These are phyloP conservation scores for Penstemon barbatus DNA, from an alignment of 257 asterid genomes.

Conservation along the genomic window DNA sequence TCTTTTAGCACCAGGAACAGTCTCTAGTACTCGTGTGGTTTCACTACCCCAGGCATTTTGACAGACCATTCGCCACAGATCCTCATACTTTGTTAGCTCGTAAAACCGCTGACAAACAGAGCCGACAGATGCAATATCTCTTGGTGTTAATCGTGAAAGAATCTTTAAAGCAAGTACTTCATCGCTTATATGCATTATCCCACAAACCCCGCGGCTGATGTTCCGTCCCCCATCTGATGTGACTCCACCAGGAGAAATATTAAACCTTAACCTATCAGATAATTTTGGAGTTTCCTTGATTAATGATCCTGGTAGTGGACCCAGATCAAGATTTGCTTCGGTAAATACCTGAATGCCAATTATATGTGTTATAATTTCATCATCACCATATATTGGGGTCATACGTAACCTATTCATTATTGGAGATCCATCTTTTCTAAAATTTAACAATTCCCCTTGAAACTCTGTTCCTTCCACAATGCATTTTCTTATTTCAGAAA, in stretches of 20 bases:
- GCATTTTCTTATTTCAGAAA: constrained; percentile 52
- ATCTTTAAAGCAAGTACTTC: constrained; percentile 73
- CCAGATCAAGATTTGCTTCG: constrained; percentile 74
- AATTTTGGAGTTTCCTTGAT: constrained; percentile 58
- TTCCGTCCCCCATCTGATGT: constrained; percentile 46
- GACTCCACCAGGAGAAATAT: constrained; percentile 41
- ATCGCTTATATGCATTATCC: constrained; percentile 68
- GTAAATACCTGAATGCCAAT: constrained; percentile 79
- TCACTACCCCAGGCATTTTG: constrained; percentile 94
- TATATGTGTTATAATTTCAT: constrained; percentile 51
- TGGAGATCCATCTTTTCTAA: constrained; percentile 56
- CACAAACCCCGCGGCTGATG: constrained; percentile 62
- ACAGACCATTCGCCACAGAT: constrained; percentile 85
- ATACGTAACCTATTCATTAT: constrained; percentile 51
- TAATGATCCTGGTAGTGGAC: constrained; percentile 73
- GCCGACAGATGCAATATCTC: constrained; percentile 86
- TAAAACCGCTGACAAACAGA: constrained; percentile 73
- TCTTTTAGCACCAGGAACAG: constrained; percentile 79
- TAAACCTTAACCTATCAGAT: constrained; percentile 51
- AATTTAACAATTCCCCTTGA: constrained; percentile 54
- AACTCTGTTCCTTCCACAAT: constrained; percentile 50
- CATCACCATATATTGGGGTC: constrained; percentile 59
- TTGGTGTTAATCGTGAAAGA: constrained; percentile 68
- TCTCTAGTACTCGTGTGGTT: constrained; percentile 70
- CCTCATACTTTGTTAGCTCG: constrained; percentile 77